Percentiles rank a stretch among this genome's conserved stretches.
Evolutionary conservation across 208 protist species (phyloP).

Genomic region (Wallacemonas rigidus): DNA sequence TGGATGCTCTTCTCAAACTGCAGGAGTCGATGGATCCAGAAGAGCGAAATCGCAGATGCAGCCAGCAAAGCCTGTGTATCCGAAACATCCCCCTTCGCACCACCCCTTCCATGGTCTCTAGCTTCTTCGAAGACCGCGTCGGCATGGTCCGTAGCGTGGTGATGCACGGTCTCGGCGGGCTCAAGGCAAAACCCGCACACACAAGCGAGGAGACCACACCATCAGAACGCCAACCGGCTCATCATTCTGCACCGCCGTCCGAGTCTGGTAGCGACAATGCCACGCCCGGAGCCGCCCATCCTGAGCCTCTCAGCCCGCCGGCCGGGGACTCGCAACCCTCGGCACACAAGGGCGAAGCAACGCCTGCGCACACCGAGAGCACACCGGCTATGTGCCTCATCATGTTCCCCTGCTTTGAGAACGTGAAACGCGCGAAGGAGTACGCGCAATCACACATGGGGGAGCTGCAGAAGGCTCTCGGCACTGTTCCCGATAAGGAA

Average conservation of each 20-base stretch:
- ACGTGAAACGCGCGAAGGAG: constrained; percentile 41
- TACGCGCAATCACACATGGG: constrained; percentile 23
- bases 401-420: constrained; percentile 70
- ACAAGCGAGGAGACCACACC: not conserved
- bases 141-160: constrained; percentile 72
- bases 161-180: constrained; percentile 26
- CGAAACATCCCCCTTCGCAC: constrained; percentile 43
- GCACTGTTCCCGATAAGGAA: constrained; percentile 41
- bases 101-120: constrained; percentile 34
- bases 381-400: constrained; percentile 60
- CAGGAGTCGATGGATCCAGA: constrained; percentile 62
- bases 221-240: not conserved
- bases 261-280: not conserved
- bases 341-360: not conserved
- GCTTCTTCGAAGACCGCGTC: constrained; percentile 69
- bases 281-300: not conserved
- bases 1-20: constrained; percentile 67
- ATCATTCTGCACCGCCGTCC: too few relatives aligned
- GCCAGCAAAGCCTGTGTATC: constrained; percentile 57
- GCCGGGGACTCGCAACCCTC: not conserved
- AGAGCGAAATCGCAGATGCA: constrained; percentile 48
- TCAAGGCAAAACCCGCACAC: not conserved
- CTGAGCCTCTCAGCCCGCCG: not conserved
- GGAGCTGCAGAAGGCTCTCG: constrained; percentile 37
- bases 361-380: not conserved